These are phyloP conservation scores for Candida sanyaensis DNA, from an alignment of 1,139 yeast genomes.

Conservation along the genomic window DNA sequence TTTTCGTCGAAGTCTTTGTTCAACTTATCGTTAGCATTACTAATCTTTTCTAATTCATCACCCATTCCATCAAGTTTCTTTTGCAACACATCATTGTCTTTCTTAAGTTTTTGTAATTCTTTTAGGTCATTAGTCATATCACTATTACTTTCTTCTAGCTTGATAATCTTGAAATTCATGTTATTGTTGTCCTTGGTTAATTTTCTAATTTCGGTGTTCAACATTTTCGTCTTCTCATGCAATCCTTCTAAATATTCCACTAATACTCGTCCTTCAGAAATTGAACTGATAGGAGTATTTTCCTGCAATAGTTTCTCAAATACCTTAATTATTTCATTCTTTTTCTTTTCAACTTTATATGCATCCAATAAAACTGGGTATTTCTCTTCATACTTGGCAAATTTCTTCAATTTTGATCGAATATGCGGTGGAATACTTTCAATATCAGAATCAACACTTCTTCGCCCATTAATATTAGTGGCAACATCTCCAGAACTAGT, in stretches of 20 bases:
- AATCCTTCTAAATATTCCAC: conserved; percentile 71
- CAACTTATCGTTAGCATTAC: conserved; percentile 16
- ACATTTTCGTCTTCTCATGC: conserved; percentile 59
- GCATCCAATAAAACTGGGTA: conserved; percentile 84
- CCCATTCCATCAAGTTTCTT: conserved; percentile 5
- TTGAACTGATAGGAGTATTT: conserved; percentile 75
- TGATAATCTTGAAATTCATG: conserved; percentile 23
- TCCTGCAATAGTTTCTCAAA: conserved; percentile 78
- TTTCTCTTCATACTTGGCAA: conserved; percentile 84
- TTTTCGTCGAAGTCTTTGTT: conserved; percentile 14
- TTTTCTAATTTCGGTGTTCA: conserved; percentile 52
- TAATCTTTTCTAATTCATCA: conserved; percentile 8
- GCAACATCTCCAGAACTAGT: background rate
- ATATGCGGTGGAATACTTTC: conserved; percentile 53
- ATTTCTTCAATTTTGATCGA: conserved; percentile 68
- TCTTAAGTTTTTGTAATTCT: conserved; percentile 12
- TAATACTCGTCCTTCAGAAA: conserved; percentile 69
- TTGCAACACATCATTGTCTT: conserved; percentile 16
- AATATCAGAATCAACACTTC: conserved; percentile 13
- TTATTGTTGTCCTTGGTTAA: conserved; percentile 19
- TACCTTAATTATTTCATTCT: conserved; percentile 57
- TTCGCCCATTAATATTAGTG: background rate
- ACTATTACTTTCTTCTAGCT: conserved; percentile 22
- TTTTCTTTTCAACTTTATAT: conserved; percentile 76
- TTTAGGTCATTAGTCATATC: conserved; percentile 14